Conservation (phyloP, 1,139 yeast genomes). For the Blastobotrys buckinghamii region DNA sequence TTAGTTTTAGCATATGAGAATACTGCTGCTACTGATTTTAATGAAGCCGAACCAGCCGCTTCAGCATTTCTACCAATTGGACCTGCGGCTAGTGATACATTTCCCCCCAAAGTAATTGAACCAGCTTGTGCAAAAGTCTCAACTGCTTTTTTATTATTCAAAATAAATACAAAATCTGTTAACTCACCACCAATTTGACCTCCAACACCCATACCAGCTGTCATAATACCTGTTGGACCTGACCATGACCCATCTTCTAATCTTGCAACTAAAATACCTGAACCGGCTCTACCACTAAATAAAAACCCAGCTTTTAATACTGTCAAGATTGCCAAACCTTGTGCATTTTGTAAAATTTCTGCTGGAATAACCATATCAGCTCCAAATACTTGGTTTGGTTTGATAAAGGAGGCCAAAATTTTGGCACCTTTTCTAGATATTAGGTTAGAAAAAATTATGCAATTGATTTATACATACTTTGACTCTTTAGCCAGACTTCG, state of each 20-base stretch:
- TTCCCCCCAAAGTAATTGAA: constrained; percentile 91
- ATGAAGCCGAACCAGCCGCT: constrained; percentile 93
- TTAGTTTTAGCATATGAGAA: constrained; percentile 93
- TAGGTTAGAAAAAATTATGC: background rate
- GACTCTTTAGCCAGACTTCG: constrained; percentile 83
- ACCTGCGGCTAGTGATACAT: constrained; percentile 95
- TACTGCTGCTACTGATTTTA: constrained; percentile 82
- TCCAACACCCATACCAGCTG: constrained; percentile 99
- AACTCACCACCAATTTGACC: constrained; percentile 96
- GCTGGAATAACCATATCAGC: constrained; percentile 90
- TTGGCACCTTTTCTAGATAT: constrained; percentile 81
- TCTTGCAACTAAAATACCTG: constrained; percentile 92
- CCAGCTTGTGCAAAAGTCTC: constrained; percentile 93
- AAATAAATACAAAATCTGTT: constrained; percentile 92
- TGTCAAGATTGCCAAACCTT: constrained; percentile 86
- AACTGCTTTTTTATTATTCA: constrained; percentile 83
- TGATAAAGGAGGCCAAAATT: constrained; percentile 79
- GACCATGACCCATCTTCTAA: constrained; percentile 95
- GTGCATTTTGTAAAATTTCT: constrained; percentile 77
- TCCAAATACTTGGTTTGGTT: constrained; percentile 92
- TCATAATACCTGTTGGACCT: constrained; percentile 93
- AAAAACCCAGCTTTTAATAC: constrained; percentile 96
- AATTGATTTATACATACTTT: constrained; percentile 47
- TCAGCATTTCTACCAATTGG: constrained; percentile 97
- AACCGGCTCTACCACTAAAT: constrained; percentile 95